phyloP scores from a whole-genome alignment of 345 rosid species.

The Excoecaria cochinchinensis region DNA sequence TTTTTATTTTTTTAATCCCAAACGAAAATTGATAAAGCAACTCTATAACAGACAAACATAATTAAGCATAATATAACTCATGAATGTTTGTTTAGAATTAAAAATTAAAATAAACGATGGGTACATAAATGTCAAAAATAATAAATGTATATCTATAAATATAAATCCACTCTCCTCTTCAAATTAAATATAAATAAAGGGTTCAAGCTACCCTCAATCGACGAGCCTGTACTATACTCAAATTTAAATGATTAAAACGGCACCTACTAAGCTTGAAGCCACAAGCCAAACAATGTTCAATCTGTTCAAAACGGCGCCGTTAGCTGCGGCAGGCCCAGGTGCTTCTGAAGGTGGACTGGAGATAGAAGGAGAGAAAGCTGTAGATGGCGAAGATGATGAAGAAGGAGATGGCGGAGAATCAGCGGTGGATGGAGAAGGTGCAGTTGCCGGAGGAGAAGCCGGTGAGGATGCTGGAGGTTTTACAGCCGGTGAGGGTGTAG shows the following conservation, averaged over 20 bases:
- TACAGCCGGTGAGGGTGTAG: conserved; percentile 15
- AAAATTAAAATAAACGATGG: too few relatives aligned
- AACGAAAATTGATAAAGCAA: too few relatives aligned
- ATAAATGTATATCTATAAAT: not conserved
- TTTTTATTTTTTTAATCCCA: too few relatives aligned
- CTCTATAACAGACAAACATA: too few relatives aligned
- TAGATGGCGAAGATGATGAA: not conserved
- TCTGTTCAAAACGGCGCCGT: conserved; percentile 20
- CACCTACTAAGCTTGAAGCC: conserved; percentile 17
- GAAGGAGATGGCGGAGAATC: conserved; percentile 5
- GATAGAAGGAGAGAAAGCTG: not conserved
- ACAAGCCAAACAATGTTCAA: conserved; percentile 14
- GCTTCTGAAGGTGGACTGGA: conserved; percentile 14
- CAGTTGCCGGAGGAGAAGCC: conserved; percentile 12
- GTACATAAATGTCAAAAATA: not conserved
- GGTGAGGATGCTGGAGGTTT: not conserved
- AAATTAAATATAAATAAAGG: not conserved
- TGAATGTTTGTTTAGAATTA: too few relatives aligned
- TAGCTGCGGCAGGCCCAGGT: not conserved
- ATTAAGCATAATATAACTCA: too few relatives aligned
- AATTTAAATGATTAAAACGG: conserved; percentile 17
- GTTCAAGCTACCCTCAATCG: not conserved
- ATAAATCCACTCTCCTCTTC: not conserved
- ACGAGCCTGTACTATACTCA: not conserved
- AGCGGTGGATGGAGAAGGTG: conserved; percentile 1